phyloP scores from a whole-genome alignment of 106 monocot genomes.

The Dendrobium catenatum region DNA sequence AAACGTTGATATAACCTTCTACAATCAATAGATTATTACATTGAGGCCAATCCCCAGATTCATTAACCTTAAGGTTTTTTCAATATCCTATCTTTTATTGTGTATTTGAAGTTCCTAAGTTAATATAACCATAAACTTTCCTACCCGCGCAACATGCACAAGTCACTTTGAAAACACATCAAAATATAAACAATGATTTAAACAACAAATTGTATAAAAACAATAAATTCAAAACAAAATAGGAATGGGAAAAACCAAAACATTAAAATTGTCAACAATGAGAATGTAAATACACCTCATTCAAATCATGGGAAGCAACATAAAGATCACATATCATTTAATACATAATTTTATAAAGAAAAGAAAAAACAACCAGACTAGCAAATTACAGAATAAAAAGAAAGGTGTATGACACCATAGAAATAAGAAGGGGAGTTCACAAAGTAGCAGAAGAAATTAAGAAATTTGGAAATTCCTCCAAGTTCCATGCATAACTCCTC shows the following conservation, averaged over 20 bases:
- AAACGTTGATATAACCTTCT: too few species aligned
- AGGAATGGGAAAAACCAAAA: not conserved
- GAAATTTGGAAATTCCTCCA: not conserved
- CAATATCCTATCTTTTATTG: too few species aligned
- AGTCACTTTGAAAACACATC: not conserved
- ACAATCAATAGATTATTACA: not conserved
- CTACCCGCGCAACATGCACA: not conserved
- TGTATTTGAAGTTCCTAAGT: too few species aligned
- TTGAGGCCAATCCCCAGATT: not conserved
- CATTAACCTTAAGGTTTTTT: not conserved
- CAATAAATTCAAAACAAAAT: not conserved
- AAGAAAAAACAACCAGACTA: not conserved
- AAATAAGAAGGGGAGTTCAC: not conserved
- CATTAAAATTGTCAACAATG: not conserved
- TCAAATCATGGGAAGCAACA: not conserved
- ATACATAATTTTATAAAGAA: not conserved
- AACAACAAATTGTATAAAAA: not conserved
- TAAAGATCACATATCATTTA: not conserved
- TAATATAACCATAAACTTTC: too few species aligned
- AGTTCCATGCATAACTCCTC: not conserved
- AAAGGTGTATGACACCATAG: not conserved
- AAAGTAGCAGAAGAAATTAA: not conserved
- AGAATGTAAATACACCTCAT: not conserved
- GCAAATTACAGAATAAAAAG: not conserved
- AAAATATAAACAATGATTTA: not conserved